A percentile compares a stretch with the other conserved stretches of the same genome.
phyloP scores from a whole-genome alignment of 495 filamentous ascomycete genomes.

The Penicillium daleae region DNA sequence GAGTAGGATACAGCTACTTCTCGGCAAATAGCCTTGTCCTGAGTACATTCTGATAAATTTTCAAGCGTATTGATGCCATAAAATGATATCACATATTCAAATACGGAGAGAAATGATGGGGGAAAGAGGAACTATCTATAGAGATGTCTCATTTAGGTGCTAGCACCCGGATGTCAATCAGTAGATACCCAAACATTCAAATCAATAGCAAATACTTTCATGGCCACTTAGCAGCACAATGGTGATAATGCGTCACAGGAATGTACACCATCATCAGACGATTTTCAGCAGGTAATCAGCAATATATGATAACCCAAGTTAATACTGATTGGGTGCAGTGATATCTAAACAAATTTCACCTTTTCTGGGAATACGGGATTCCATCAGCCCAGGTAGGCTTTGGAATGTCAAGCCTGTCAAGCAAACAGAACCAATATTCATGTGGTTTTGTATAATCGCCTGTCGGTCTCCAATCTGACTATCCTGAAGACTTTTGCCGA shows the following conservation, averaged over 20 bases:
- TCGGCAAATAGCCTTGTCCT: neutral
- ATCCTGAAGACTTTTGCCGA: no score
- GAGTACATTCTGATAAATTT: neutral
- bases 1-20: slow-evolving; percentile 7
- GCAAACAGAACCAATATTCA: no score
- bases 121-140: neutral
- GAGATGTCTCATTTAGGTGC: neutral
- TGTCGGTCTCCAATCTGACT: no score
- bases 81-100: neutral
- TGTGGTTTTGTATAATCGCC: no score
- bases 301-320: no score
- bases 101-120: neutral
- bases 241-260: neutral
- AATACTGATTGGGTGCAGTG: no score
- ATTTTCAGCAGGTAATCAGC: no score
- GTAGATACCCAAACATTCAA: neutral
- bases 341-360: no score
- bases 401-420: no score
- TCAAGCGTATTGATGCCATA: neutral
- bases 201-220: neutral
- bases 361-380: no score
- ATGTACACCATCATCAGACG: no score
- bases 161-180: neutral
- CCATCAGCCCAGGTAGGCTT: no score
- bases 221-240: neutral